phyloP scores from a whole-genome alignment of 495 filamentous ascomycete species.

The Penicillium longicatenatum region DNA sequence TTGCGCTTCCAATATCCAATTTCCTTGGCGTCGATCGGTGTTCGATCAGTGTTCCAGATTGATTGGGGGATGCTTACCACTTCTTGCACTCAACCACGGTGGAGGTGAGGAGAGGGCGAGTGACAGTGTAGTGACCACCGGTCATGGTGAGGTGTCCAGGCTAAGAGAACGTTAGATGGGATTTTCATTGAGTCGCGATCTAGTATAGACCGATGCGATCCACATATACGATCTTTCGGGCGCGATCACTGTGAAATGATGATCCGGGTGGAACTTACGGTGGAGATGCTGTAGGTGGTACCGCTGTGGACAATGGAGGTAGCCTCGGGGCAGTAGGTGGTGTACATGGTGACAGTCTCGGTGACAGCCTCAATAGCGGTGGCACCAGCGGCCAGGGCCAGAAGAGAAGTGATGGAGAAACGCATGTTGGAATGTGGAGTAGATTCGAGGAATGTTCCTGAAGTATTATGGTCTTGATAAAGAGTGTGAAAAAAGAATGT shows the following conservation, averaged over 20 bases:
- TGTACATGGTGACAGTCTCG: slow-evolving; percentile 75
- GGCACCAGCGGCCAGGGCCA: slow-evolving; percentile 61
- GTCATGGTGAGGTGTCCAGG: slow-evolving; percentile 80
- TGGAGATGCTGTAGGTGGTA: slow-evolving; percentile 78
- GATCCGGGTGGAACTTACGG: slow-evolving; percentile 48
- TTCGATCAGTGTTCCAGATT: neutral
- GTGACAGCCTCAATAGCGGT: slow-evolving; percentile 63
- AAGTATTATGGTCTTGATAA: slow-evolving; percentile 16
- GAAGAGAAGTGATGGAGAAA: slow-evolving; percentile 77
- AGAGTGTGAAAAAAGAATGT: slow-evolving; percentile 52
- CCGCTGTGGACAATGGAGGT: slow-evolving; percentile 69
- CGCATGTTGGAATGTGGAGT: slow-evolving; percentile 69
- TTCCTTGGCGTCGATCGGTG: neutral
- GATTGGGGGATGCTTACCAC: slow-evolving; percentile 51
- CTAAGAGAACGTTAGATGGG: slow-evolving; percentile 32
- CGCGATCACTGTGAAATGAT: slow-evolving; percentile 7
- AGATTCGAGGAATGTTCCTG: slow-evolving; percentile 24
- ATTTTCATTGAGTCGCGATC: slow-evolving; percentile 4
- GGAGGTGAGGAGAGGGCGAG: slow-evolving; percentile 65
- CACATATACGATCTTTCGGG: neutral
- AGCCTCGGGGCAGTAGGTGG: slow-evolving; percentile 82
- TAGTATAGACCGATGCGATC: neutral
- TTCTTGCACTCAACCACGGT: slow-evolving; percentile 65
- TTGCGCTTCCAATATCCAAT: neutral
- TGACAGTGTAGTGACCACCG: slow-evolving; percentile 60